Conservation (phyloP, 208 protist genomes). For the Acanthamoeba castellanii region DNA sequence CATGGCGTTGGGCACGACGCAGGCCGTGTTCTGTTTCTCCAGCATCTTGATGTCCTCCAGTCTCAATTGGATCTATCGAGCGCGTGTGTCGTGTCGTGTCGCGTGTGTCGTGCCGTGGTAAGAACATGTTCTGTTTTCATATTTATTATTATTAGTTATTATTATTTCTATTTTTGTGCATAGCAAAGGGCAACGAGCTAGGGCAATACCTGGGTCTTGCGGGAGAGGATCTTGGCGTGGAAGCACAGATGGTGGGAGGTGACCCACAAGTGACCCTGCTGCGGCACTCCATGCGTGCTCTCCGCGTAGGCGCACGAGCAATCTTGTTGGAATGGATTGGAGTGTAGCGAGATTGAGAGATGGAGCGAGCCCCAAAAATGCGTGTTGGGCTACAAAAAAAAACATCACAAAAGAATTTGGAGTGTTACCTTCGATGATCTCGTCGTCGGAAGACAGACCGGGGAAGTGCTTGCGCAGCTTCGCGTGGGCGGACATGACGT, state of each 20-base stretch:
- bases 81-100: no score
- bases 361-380: background rate
- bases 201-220: background rate
- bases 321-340: background rate
- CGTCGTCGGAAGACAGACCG: background rate
- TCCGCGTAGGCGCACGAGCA: slow-evolving; percentile 37
- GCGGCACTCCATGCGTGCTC: slow-evolving; percentile 38
- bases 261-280: slow-evolving; percentile 53
- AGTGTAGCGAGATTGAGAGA: background rate
- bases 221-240: slow-evolving; percentile 17
- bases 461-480: slow-evolving; percentile 35
- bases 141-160: no score
- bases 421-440: background rate
- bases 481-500: background rate
- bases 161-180: background rate
- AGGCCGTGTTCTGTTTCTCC: slow-evolving; percentile 57
- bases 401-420: background rate
- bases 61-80: background rate
- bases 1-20: slow-evolving; percentile 30
- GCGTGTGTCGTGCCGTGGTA: no score
- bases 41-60: slow-evolving; percentile 30
- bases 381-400: background rate
- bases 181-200: background rate
- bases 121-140: no score
- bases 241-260: slow-evolving; percentile 49